Evolutionary conservation across 2,329 filamentous ascomycete genomes (phyloP).

Genomic region (Sarocladiaceae sp.): DNA sequence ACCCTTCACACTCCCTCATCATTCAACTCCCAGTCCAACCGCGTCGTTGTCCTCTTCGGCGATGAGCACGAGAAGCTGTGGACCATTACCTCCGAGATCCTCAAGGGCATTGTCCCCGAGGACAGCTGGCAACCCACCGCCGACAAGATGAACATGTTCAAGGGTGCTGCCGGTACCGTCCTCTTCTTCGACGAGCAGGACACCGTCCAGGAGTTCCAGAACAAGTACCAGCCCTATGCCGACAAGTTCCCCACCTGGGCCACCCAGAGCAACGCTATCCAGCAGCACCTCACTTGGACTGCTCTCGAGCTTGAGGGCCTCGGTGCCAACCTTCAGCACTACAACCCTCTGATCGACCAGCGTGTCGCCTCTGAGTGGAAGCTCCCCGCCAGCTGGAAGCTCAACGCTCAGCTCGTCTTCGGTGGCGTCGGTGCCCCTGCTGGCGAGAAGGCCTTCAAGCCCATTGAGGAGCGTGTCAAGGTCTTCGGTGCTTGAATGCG

Average conservation of each 20-base stretch:
- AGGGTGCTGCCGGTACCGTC: slow-evolving; percentile 71
- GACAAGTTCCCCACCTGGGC: slow-evolving; percentile 78
- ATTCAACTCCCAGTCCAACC: slow-evolving; percentile 87
- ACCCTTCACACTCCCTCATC: slow-evolving; percentile 69
- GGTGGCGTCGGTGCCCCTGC: slow-evolving; percentile 56
- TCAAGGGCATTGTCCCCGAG: slow-evolving; percentile 52
- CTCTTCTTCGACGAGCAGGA: slow-evolving; percentile 83
- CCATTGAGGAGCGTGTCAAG: slow-evolving; percentile 65
- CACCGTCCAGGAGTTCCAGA: slow-evolving; percentile 61
- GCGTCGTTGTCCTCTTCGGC: slow-evolving; percentile 73
- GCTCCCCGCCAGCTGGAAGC: slow-evolving; percentile 67
- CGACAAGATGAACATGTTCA: slow-evolving; percentile 51
- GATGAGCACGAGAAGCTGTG: slow-evolving; percentile 85
- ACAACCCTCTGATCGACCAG: slow-evolving; percentile 80
- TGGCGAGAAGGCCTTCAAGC: slow-evolving; percentile 59
- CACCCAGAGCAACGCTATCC: slow-evolving; percentile 73
- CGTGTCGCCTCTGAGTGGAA: slow-evolving; percentile 67
- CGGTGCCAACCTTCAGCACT: slow-evolving; percentile 88
- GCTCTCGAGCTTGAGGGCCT: slow-evolving; percentile 79
- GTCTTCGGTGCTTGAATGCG: slow-evolving; percentile 50
- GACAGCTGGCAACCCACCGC: slow-evolving; percentile 55
- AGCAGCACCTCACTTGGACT: slow-evolving; percentile 74
- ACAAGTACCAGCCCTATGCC: slow-evolving; percentile 67
- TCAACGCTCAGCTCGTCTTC: slow-evolving; percentile 83
- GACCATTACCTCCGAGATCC: slow-evolving; percentile 60